A percentile compares a stretch with the other conserved stretches of the same genome.
Evolutionary conservation across 2,329 filamentous ascomycete species (phyloP).

Genomic region (Fusarium caatingaense): DNA sequence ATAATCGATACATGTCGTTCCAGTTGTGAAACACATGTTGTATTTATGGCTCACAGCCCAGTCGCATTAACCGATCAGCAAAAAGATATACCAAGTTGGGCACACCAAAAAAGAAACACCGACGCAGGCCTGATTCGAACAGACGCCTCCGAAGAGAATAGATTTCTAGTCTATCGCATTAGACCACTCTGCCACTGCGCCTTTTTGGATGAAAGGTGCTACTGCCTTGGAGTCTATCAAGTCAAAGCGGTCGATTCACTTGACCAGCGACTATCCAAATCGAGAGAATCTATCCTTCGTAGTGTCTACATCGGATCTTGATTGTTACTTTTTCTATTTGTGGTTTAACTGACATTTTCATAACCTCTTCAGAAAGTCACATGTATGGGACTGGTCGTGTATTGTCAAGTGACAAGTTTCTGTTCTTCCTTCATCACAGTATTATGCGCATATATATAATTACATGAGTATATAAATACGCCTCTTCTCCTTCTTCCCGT

Average conservation of each 20-base stretch:
- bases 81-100: not conserved
- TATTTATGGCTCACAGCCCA: not conserved
- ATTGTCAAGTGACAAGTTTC: conserved; percentile 11
- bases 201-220: not conserved
- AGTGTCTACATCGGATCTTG: not conserved
- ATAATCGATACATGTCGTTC: not conserved
- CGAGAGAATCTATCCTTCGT: not conserved
- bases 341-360: not conserved
- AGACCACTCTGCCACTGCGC: conserved; percentile 38
- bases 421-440: conserved; percentile 34
- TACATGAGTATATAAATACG: conserved; percentile 40
- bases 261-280: not conserved
- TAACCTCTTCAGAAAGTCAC: not conserved
- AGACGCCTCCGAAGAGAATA: conserved; percentile 37
- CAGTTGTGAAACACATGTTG: not conserved
- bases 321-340: not conserved
- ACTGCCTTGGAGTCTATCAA: not conserved
- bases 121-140: conserved; percentile 38
- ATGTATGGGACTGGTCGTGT: not conserved
- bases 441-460: conserved; percentile 39
- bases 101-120: conserved; percentile 8
- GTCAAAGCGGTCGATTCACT: fast-evolving
- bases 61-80: not conserved
- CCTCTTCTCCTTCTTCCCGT: not conserved
- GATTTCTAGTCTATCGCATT: conserved; percentile 39